Evolutionary conservation across 495 filamentous ascomycete genomes (phyloP).

Genomic region (Aspergillus heteromorphus): DNA sequence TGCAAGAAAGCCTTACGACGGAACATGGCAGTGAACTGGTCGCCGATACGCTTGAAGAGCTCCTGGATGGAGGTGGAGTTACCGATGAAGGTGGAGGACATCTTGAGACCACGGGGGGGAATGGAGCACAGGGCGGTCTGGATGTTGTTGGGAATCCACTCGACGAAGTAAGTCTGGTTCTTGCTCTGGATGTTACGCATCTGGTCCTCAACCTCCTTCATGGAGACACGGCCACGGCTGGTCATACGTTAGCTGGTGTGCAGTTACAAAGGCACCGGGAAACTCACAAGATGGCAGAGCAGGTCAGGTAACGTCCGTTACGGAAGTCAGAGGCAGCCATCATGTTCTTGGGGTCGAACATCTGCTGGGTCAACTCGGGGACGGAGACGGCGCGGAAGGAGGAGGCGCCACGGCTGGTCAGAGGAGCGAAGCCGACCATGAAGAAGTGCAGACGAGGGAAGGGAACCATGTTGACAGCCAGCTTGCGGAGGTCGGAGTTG

Average conservation of each 20-base stretch:
- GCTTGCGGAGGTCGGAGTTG: slow-evolving; percentile 99
- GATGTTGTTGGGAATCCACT: slow-evolving; percentile 99
- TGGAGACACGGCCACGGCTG: slow-evolving; percentile 97
- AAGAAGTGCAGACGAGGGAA: slow-evolving; percentile 99
- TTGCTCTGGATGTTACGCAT: slow-evolving; percentile 99
- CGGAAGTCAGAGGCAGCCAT: slow-evolving; percentile 99
- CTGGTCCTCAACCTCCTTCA: slow-evolving; percentile 99
- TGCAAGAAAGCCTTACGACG: slow-evolving; percentile 99
- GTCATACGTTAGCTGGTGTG: not conserved
- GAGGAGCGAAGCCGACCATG: slow-evolving; percentile 99
- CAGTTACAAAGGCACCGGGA: not conserved
- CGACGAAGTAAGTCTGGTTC: slow-evolving; percentile 99
- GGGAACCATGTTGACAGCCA: slow-evolving; percentile 99
- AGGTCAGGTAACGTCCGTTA: slow-evolving; percentile 98
- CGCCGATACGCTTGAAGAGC: slow-evolving; percentile 99
- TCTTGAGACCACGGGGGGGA: slow-evolving; percentile 95
- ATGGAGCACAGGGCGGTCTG: slow-evolving; percentile 99
- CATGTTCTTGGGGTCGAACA: slow-evolving; percentile 99
- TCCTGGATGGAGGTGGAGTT: slow-evolving; percentile 99
- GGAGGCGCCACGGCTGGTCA: slow-evolving; percentile 91
- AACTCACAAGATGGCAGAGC: slow-evolving; percentile 91
- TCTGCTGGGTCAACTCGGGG: slow-evolving; percentile 98
- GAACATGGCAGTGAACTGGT: slow-evolving; percentile 99
- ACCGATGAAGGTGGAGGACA: slow-evolving; percentile 98
- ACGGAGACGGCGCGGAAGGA: slow-evolving; percentile 97